phyloP scores from a whole-genome alignment of 257 asterid genomes.

The Cordia subcordata region DNA sequence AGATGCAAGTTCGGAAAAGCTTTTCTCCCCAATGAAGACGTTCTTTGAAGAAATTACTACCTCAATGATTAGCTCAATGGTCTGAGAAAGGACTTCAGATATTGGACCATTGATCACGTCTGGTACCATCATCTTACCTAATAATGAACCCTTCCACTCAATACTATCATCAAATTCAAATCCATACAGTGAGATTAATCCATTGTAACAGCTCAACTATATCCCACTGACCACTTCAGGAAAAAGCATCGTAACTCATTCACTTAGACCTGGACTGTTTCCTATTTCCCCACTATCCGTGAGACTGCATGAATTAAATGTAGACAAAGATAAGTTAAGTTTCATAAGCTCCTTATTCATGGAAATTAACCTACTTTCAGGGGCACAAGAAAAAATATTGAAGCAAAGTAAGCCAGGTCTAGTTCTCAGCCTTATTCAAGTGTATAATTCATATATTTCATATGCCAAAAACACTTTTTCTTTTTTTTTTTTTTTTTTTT shows the following conservation, averaged over 20 bases:
- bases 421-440: too few species aligned
- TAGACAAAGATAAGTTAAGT: background rate
- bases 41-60: conserved; percentile 24
- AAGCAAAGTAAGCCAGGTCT: background rate
- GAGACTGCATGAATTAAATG: background rate
- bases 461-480: too few species aligned
- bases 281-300: background rate
- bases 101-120: conserved; percentile 26
- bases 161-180: background rate
- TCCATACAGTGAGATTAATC: background rate
- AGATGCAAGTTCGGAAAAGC: conserved; percentile 42
- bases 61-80: conserved; percentile 36
- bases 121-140: conserved; percentile 25
- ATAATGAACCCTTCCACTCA: background rate
- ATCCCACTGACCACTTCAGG: background rate
- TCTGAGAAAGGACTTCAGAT: conserved; percentile 26
- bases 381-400: background rate
- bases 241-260: background rate
- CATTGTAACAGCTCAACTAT: background rate
- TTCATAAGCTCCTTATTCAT: background rate
- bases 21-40: conserved; percentile 34
- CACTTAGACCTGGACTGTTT: background rate
- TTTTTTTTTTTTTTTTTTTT: too few species aligned
- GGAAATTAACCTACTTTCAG: too few species aligned
- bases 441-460: too few species aligned